Percentiles rank a stretch among this genome's conserved stretches.
Conservation (phyloP, 2,329 filamentous ascomycete species). For the Polychaeton citri region DNA sequence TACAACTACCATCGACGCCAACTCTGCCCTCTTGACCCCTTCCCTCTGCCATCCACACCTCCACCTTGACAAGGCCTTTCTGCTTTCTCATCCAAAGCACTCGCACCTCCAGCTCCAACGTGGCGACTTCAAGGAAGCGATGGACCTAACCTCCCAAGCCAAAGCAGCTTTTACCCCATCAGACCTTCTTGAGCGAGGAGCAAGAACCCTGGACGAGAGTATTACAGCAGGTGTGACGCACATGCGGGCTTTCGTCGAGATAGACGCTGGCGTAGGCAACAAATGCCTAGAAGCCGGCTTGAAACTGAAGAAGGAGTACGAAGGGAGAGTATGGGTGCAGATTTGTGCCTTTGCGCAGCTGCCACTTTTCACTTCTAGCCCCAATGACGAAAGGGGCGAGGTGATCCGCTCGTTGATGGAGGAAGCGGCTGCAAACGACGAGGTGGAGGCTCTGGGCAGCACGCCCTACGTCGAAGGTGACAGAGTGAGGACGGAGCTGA, state of each 20-base stretch:
- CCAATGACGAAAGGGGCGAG: slow-evolving; percentile 25
- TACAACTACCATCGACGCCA: slow-evolving; percentile 29
- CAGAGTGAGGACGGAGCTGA: slow-evolving; percentile 34
- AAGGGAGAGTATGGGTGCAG: slow-evolving; percentile 45
- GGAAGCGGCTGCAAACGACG: slow-evolving; percentile 26
- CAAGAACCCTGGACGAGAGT: slow-evolving; percentile 53
- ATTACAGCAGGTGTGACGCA: slow-evolving; percentile 51
- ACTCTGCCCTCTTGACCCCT: slow-evolving; percentile 34
- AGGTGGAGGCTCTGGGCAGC: slow-evolving; percentile 49
- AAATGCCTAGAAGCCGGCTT: slow-evolving; percentile 46
- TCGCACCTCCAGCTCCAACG: slow-evolving; percentile 44
- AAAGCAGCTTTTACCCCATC: slow-evolving; percentile 49
- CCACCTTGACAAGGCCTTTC: slow-evolving; percentile 55
- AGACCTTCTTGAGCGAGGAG: slow-evolving; percentile 52
- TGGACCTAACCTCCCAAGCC: slow-evolving; percentile 44
- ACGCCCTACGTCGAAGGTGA: slow-evolving; percentile 57
- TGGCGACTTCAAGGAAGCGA: slow-evolving; percentile 54
- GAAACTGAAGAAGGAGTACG: slow-evolving; percentile 34
- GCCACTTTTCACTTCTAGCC: slow-evolving; percentile 45
- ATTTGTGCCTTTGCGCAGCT: slow-evolving; percentile 61
- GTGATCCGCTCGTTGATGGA: slow-evolving; percentile 40
- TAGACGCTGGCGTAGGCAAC: slow-evolving; percentile 48
- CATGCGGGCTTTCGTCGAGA: slow-evolving; percentile 59
- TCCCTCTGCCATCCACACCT: slow-evolving; percentile 60
- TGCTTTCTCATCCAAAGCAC: slow-evolving; percentile 47